Conservation (phyloP, 1,284 basidiomycete species). For the Crucibulum cyathiforme region DNA sequence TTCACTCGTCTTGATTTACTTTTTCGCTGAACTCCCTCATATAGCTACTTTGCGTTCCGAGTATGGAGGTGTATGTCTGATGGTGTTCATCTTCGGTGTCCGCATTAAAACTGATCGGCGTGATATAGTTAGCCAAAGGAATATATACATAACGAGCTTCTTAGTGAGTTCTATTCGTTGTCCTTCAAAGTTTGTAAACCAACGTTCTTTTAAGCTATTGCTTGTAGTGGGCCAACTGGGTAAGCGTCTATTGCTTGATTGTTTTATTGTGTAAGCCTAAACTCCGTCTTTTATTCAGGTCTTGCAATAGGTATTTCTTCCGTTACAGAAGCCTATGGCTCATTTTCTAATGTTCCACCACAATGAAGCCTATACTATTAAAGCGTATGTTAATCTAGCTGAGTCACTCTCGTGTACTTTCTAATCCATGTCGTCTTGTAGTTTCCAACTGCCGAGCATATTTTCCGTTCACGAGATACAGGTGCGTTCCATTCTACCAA, state of each 20-base stretch:
- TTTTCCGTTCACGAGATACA: slow-evolving; percentile 40
- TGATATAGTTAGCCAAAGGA: slow-evolving; percentile 62
- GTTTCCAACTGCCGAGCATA: slow-evolving; percentile 42
- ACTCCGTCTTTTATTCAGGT: slow-evolving; percentile 19
- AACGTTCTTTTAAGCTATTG: slow-evolving; percentile 41
- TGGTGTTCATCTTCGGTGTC: background rate
- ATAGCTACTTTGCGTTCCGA: slow-evolving; percentile 65
- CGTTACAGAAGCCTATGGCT: background rate
- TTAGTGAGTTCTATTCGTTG: slow-evolving; percentile 51
- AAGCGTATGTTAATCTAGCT: slow-evolving; percentile 43
- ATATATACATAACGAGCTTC: slow-evolving; percentile 55
- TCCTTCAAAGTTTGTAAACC: slow-evolving; percentile 1
- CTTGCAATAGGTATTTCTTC: slow-evolving; percentile 39
- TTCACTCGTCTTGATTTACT: background rate
- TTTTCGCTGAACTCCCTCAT: slow-evolving; percentile 5
- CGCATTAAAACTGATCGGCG: background rate
- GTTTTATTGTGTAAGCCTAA: background rate
- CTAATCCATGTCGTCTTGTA: slow-evolving; percentile 7
- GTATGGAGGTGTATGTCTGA: slow-evolving; percentile 70
- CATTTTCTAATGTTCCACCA: background rate
- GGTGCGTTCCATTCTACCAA: slow-evolving; percentile 17
- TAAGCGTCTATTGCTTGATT: slow-evolving; percentile 23
- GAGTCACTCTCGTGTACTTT: background rate
- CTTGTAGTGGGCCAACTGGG: slow-evolving; percentile 56
- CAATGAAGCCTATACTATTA: slow-evolving; percentile 49